Evolutionary conservation across 129 eudicot species (phyloP), one percentile per base, ranked within the genome.

Genomic region (Escallonia rubra): DNA sequence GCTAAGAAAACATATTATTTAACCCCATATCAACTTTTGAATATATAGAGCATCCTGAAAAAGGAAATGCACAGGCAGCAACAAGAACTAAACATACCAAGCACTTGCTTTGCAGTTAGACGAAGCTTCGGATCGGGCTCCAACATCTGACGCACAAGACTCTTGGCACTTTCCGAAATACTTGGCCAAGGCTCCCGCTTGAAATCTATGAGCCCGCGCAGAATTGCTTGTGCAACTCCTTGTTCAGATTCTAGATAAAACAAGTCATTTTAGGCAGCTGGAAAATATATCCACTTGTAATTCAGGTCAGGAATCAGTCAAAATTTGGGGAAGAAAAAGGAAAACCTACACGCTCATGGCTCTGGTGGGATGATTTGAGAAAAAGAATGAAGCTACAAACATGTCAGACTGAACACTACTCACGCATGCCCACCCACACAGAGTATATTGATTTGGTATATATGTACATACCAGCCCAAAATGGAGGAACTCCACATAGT

Each of bases 171-270:
- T 50, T 82, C 87, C 50, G 87, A 82, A 64, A 82, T 64, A 51
- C 77, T 82, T 55, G 87, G 87, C 87, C 87, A 82, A 63, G 87
- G 87, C 67, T 82, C 87, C 13, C 87, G 65, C 16, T 82, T 81
- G 64, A 82, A 82, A 68, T 78, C 87, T 63, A 82, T 78, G 59
- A 63, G 38, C 54, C 87, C 87, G 41, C 87, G 81, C n/a, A 82
- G 65, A 70, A 82, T 82, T 61, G 87, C 87, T 66, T 82, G 88
- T 49, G 88, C 88, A 69, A 83, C 88, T 59, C 88, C 88, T 76
- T 79, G 88, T 68, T 83, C 88, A 61, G 88, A 83, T 61, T 83
- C 88, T 83, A 84, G 51, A 65, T 6, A 40, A 41, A 72, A 46
- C 50, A 38, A 51, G 4, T 49, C 16, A 6, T 64, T 59, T 65